phyloP scores from a whole-genome alignment of 2,329 filamentous ascomycete species.

The Didymella glomerata region DNA sequence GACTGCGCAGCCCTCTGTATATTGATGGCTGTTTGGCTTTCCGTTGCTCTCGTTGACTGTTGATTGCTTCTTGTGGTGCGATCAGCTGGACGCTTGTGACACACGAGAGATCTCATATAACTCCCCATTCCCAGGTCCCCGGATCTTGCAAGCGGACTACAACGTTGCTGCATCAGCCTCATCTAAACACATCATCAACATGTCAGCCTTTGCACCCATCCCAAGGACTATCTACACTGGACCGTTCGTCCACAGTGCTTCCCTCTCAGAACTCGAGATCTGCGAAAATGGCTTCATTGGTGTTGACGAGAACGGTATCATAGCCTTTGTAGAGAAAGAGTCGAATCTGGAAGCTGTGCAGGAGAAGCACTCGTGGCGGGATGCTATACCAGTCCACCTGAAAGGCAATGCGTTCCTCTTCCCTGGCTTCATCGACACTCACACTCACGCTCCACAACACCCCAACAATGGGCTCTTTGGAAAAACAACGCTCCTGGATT shows the following conservation, averaged over 20 bases:
- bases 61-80: constrained; percentile 6
- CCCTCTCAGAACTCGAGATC: constrained; percentile 59
- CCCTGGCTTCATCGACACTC: constrained; percentile 88
- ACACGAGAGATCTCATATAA: not conserved
- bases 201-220: constrained; percentile 44
- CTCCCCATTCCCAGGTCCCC: constrained; percentile 8
- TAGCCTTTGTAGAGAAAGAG: constrained; percentile 57
- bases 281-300: constrained; percentile 57
- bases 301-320: constrained; percentile 62
- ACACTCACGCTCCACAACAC: constrained; percentile 94
- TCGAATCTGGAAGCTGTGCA: constrained; percentile 33
- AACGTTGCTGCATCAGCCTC: constrained; percentile 9
- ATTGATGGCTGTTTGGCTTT: constrained; percentile 17
- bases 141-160: constrained; percentile 3
- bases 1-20: constrained; percentile 5
- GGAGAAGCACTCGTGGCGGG: constrained; percentile 49
- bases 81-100: constrained; percentile 7
- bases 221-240: constrained; percentile 63
- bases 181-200: constrained; percentile 20
- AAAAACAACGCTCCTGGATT: constrained; percentile 89
- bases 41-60: constrained; percentile 1
- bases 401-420: constrained; percentile 76
- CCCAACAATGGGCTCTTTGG: constrained; percentile 95
- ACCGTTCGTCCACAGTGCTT: constrained; percentile 67
- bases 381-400: constrained; percentile 50